These are phyloP conservation scores for Sphagnurus paluster DNA, from an alignment of 1,284 basidiomycete species.

Conservation along the genomic window DNA sequence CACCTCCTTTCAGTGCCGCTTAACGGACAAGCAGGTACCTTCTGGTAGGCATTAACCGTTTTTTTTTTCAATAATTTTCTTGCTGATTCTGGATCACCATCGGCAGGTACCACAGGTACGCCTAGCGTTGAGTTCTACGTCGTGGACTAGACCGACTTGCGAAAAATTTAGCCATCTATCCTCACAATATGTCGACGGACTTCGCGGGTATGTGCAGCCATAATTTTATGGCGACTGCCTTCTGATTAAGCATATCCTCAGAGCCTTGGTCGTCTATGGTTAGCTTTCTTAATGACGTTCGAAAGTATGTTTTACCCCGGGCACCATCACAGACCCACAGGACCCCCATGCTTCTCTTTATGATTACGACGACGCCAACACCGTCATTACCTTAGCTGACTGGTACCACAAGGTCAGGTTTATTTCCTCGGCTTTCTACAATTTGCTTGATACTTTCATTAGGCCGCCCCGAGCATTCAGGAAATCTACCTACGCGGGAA, in stretches of 20 bases:
- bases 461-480: slow-evolving; percentile 20
- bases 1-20: slow-evolving; percentile 7
- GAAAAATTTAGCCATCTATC: slow-evolving; percentile 5
- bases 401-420: slow-evolving; percentile 26
- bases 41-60: slow-evolving; percentile 11
- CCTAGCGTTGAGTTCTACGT: too few species aligned
- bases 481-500: slow-evolving; percentile 17
- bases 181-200: slow-evolving; percentile 16
- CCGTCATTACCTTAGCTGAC: slow-evolving; percentile 38
- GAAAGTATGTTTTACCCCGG: background rate
- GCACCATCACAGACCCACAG: slow-evolving; percentile 17
- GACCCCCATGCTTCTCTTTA: slow-evolving; percentile 18
- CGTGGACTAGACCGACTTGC: background rate
- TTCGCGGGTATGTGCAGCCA: slow-evolving; percentile 16
- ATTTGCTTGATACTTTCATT: slow-evolving; percentile 18
- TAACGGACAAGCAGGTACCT: slow-evolving; percentile 18
- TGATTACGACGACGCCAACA: slow-evolving; percentile 26
- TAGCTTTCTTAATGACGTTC: background rate
- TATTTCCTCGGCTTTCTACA: background rate
- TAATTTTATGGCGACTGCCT: background rate
- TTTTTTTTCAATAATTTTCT: too few species aligned
- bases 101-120: slow-evolving; percentile 13
- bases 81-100: too few species aligned
- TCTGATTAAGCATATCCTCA: background rate
- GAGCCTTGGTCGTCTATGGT: slow-evolving; percentile 19